Conservation (phyloP, 164 flowering plant genomes). For the Magnolia changhungtana region DNA sequence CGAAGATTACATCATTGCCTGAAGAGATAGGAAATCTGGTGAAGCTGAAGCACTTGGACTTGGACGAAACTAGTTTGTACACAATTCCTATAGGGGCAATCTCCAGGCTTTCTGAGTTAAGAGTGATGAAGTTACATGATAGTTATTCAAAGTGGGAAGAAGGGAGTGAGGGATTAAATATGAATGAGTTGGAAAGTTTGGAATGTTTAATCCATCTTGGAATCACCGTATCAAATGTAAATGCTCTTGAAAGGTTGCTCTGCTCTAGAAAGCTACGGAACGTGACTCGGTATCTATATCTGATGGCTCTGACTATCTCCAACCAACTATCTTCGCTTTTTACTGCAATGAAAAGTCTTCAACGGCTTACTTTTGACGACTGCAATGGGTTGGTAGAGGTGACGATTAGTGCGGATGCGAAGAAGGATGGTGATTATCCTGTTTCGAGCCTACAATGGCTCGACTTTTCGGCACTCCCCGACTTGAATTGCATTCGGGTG, state of each 20-base stretch:
- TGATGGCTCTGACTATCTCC: neutral
- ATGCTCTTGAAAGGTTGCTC: neutral
- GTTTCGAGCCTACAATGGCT: too few species aligned
- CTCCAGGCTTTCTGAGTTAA: too few species aligned
- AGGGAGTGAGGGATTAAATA: too few species aligned
- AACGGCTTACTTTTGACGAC: neutral
- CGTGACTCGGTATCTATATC: neutral
- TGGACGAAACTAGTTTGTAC: too few species aligned
- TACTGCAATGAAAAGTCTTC: neutral
- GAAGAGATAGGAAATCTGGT: slow-evolving; percentile 1
- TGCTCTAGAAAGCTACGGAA: neutral
- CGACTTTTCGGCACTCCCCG: too few species aligned
- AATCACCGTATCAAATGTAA: neutral
- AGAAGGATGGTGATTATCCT: neutral
- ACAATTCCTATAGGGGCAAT: too few species aligned
- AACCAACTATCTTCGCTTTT: neutral
- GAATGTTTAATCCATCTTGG: slow-evolving; percentile 1
- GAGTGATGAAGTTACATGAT: too few species aligned
- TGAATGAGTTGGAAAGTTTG: slow-evolving; percentile 7
- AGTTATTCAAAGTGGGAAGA: too few species aligned
- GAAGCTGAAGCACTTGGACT: slow-evolving; percentile 11
- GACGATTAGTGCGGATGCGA: neutral
- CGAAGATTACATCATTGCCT: neutral
- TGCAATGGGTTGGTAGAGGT: slow-evolving; percentile 11
- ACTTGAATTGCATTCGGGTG: too few species aligned